Evolutionary conservation across 2,329 filamentous ascomycete genomes (phyloP).

Genomic region (Elsinoe ampelina): DNA sequence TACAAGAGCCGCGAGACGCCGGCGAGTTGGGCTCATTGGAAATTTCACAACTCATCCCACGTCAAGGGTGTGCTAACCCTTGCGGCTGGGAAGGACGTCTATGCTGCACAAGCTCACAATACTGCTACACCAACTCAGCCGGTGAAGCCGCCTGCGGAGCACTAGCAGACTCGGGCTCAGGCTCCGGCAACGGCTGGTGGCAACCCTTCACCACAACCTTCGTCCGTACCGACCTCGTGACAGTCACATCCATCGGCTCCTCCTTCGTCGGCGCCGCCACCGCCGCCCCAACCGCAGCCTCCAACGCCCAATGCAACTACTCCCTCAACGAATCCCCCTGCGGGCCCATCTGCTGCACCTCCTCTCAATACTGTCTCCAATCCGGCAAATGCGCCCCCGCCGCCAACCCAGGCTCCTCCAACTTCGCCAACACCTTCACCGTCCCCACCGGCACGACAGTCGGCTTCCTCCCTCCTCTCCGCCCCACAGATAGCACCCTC

Average conservation of each 20-base stretch:
- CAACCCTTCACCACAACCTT: constrained; percentile 49
- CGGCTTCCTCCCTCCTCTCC: constrained; percentile 36
- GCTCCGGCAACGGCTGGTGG: constrained; percentile 38
- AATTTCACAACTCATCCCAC: constrained; percentile 22
- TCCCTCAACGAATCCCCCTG: constrained; percentile 49
- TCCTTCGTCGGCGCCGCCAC: constrained; percentile 22
- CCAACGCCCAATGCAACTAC: constrained; percentile 35
- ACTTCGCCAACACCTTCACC: constrained; percentile 45
- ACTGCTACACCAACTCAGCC: constrained; percentile 42
- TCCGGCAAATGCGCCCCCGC: constrained; percentile 50
- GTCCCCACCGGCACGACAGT: constrained; percentile 40
- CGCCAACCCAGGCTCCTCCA: constrained; percentile 37
- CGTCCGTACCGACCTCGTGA: constrained; percentile 41
- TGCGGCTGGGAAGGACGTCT: constrained; percentile 45
- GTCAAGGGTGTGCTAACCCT: constrained; percentile 36
- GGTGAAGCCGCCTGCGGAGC: constrained; percentile 40
- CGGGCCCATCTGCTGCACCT: constrained; percentile 60
- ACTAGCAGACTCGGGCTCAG: constrained; percentile 19
- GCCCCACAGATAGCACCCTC: constrained; percentile 45
- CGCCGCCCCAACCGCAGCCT: constrained; percentile 21
- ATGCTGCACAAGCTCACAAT: constrained; percentile 39
- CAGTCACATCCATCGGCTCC: constrained; percentile 47
- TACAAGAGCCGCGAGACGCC: not conserved
- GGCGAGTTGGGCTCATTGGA: not conserved
- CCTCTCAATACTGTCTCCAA: constrained; percentile 57